A percentile compares a stretch with the other conserved stretches of the same genome.
Conservation (phyloP, 441 rosid species). For the Omphalea diandra region DNA sequence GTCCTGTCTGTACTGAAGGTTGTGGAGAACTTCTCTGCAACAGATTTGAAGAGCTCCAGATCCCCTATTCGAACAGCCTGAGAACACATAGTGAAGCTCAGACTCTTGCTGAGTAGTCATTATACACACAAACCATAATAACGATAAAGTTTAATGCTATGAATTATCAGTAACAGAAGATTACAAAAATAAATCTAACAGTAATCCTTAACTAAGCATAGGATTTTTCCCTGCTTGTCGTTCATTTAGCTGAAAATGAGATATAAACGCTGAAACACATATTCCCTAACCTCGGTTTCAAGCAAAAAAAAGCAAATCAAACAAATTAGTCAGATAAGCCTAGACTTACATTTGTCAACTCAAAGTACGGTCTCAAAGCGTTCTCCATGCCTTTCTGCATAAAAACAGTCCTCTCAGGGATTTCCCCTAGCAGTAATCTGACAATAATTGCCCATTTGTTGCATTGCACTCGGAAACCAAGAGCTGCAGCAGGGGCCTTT, state of each 20-base stretch:
- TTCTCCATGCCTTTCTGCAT: slow-evolving; percentile 82
- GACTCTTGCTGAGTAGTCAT: neutral
- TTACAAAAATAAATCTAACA: neutral
- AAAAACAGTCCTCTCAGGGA: slow-evolving; percentile 69
- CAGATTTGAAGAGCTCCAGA: slow-evolving; percentile 66
- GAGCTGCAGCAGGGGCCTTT: slow-evolving; percentile 72
- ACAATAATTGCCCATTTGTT: slow-evolving; percentile 77
- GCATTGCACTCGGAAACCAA: slow-evolving; percentile 70
- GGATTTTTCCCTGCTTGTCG: neutral
- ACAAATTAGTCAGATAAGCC: neutral
- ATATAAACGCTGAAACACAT: neutral
- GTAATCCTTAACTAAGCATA: neutral
- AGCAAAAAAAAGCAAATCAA: neutral
- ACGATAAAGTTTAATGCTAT: neutral
- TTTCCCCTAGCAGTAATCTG: slow-evolving; percentile 67
- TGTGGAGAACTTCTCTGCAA: slow-evolving; percentile 66
- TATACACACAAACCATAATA: slow-evolving; percentile 11
- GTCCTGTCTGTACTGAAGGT: slow-evolving; percentile 61
- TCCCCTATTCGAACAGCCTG: slow-evolving; percentile 85
- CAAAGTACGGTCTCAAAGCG: slow-evolving; percentile 78
- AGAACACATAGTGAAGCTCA: slow-evolving; percentile 9
- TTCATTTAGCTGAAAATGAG: slow-evolving; percentile 4
- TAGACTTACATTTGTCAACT: slow-evolving; percentile 71
- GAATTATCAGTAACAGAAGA: neutral
- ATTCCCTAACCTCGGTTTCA: neutral